Conservation (phyloP, 441 rosid species). For the Kokia cookei region DNA sequence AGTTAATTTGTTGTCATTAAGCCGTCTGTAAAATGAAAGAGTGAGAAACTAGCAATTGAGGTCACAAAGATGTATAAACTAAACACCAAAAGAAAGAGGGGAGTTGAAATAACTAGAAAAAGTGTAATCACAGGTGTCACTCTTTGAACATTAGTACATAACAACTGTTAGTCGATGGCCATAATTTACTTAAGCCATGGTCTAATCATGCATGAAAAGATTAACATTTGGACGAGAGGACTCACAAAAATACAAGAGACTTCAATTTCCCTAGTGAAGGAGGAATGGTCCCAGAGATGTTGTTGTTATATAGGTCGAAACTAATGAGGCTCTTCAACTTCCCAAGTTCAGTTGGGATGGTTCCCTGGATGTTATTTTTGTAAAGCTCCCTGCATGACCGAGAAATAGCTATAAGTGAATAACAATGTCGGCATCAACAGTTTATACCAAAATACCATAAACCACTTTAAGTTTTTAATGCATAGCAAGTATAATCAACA, state of each 20-base stretch:
- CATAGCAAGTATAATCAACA: neutral
- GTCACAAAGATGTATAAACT: neutral
- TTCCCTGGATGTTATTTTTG: conserved; percentile 85
- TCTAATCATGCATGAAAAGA: neutral
- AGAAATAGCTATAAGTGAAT: neutral
- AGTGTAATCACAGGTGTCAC: neutral
- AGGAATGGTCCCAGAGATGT: conserved; percentile 74
- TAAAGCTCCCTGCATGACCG: conserved; percentile 66
- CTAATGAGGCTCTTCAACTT: conserved; percentile 81
- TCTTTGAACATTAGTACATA: neutral
- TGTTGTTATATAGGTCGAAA: conserved; percentile 89
- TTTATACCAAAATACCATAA: neutral
- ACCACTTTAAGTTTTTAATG: neutral
- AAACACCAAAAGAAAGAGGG: neutral
- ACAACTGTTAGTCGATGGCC: neutral
- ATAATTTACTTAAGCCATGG: neutral
- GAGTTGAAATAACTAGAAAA: neutral
- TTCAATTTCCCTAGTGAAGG: conserved; percentile 71
- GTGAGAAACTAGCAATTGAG: neutral
- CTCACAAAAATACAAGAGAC: conserved; percentile 91
- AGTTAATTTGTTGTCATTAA: conserved; percentile 71
- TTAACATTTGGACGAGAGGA: neutral
- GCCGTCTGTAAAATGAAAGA: conserved; percentile 58
- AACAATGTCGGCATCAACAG: neutral
- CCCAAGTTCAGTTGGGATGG: conserved; percentile 75